phyloP scores from a whole-genome alignment of 345 rosid genomes.

The Sisymbrium altissimum region DNA sequence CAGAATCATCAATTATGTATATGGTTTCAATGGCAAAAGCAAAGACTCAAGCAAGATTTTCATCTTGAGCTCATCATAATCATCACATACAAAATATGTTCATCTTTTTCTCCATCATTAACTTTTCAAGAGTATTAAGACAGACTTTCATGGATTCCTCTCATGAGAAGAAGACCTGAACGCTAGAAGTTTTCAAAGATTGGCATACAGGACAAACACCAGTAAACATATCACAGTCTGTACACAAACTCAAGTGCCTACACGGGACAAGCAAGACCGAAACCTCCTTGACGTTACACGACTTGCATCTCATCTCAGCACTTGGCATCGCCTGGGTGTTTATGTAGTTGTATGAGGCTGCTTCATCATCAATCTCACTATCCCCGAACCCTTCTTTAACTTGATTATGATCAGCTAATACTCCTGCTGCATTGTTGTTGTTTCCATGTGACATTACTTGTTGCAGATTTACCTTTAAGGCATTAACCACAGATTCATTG shows the following conservation, averaged over 20 bases:
- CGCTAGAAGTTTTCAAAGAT: constrained; percentile 56
- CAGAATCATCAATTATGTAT: background rate
- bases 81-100: constrained; percentile 11
- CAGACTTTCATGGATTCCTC: background rate
- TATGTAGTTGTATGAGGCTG: constrained; percentile 58
- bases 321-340: constrained; percentile 37
- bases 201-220: constrained; percentile 76
- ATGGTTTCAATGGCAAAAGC: background rate
- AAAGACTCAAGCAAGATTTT: background rate
- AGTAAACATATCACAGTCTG: constrained; percentile 59
- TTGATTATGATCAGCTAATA: constrained; percentile 45
- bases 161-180: constrained; percentile 47
- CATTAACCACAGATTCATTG: constrained; percentile 69
- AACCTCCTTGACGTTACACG: constrained; percentile 65
- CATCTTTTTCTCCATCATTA: constrained; percentile 18
- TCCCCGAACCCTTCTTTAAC: constrained; percentile 89
- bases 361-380: constrained; percentile 73
- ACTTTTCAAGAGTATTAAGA: constrained; percentile 2
- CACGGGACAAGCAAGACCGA: constrained; percentile 75
- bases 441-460: constrained; percentile 71
- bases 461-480: constrained; percentile 65
- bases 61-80: background rate
- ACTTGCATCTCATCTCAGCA: constrained; percentile 51
- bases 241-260: constrained; percentile 85
- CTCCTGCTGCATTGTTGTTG: background rate